Evolutionary conservation across 208 protist species (phyloP).

Genomic region (Novymonas esmeraldas): DNA sequence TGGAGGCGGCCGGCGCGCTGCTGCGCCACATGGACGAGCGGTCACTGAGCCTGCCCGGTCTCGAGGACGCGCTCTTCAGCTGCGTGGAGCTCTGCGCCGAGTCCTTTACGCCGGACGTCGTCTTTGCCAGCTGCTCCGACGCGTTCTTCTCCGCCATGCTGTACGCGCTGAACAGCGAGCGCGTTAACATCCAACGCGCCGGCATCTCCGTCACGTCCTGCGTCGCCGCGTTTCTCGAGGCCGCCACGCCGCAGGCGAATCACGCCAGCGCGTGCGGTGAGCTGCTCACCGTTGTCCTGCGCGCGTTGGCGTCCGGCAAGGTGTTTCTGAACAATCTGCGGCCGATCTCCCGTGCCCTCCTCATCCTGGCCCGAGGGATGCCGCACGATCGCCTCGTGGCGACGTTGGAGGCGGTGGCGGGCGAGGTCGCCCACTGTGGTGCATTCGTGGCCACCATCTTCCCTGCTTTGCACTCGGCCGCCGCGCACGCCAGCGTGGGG

Average conservation of each 20-base stretch:
- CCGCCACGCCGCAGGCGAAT: slow-evolving; percentile 7
- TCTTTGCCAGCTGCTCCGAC: slow-evolving; percentile 41
- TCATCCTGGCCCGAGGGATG: slow-evolving; percentile 24
- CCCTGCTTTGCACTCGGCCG: slow-evolving; percentile 21
- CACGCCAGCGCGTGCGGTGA: slow-evolving; percentile 27
- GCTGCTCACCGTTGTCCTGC: slow-evolving; percentile 37
- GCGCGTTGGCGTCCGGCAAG: slow-evolving; percentile 28
- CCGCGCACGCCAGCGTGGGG: not conserved
- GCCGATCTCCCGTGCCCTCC: slow-evolving; percentile 32
- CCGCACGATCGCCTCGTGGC: slow-evolving; percentile 10
- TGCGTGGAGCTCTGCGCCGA: slow-evolving; percentile 71
- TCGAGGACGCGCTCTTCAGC: slow-evolving; percentile 67
- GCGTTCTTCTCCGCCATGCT: slow-evolving; percentile 68
- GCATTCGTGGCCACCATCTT: slow-evolving; percentile 31
- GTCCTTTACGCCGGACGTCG: slow-evolving; percentile 61
- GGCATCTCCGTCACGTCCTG: slow-evolving; percentile 55
- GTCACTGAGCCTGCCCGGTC: slow-evolving; percentile 45
- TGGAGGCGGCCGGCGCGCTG: slow-evolving; percentile 48
- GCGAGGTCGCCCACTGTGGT: slow-evolving; percentile 19
- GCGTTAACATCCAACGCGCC: slow-evolving; percentile 56
- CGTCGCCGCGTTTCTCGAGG: slow-evolving; percentile 50
- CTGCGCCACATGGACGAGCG: slow-evolving; percentile 63
- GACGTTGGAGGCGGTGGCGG: slow-evolving; percentile 17
- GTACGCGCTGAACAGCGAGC: slow-evolving; percentile 63
- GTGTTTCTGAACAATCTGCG: slow-evolving; percentile 31